Percentiles rank a stretch among this genome's conserved stretches.
Conservation (phyloP, 139 green algal genomes). For the Chlamydomonas sp. region DNA sequence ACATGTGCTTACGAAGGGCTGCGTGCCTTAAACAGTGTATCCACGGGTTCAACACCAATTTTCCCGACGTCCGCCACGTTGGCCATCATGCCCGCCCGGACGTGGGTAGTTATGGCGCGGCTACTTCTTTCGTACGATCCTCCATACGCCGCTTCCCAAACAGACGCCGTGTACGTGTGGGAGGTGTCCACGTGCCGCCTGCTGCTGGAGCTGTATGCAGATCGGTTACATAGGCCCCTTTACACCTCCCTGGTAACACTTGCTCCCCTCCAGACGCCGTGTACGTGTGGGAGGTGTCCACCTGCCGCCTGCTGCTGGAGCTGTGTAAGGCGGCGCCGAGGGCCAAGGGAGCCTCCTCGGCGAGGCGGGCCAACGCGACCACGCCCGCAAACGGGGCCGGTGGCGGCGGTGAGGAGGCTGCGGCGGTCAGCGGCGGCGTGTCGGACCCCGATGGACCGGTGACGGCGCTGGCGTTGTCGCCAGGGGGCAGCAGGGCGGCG, state of each 20-base stretch:
- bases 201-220: background rate
- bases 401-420: background rate
- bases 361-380: too few relatives aligned
- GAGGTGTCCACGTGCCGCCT: constrained; percentile 18
- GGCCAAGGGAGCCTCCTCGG: too few relatives aligned
- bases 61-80: too few relatives aligned
- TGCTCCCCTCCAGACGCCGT: constrained; percentile 1
- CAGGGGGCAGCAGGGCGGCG: background rate
- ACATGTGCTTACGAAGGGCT: too few relatives aligned
- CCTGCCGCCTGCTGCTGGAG: constrained; percentile 1
- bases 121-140: background rate
- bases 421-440: background rate
- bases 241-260: background rate
- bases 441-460: constrained; percentile 12
- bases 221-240: too few relatives aligned
- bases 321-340: background rate
- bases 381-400: background rate
- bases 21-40: too few relatives aligned
- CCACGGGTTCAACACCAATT: too few relatives aligned
- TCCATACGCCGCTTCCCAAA: too few relatives aligned
- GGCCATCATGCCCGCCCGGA: too few relatives aligned
- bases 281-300: constrained; percentile 29
- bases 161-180: constrained; percentile 30
- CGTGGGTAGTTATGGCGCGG: too few relatives aligned
- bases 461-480: constrained; percentile 16